A percentile compares a stretch with the other conserved stretches of the same genome.
phyloP scores from a whole-genome alignment of 1,284 basidiomycete genomes.

The Stygiomarasmius scandens region DNA sequence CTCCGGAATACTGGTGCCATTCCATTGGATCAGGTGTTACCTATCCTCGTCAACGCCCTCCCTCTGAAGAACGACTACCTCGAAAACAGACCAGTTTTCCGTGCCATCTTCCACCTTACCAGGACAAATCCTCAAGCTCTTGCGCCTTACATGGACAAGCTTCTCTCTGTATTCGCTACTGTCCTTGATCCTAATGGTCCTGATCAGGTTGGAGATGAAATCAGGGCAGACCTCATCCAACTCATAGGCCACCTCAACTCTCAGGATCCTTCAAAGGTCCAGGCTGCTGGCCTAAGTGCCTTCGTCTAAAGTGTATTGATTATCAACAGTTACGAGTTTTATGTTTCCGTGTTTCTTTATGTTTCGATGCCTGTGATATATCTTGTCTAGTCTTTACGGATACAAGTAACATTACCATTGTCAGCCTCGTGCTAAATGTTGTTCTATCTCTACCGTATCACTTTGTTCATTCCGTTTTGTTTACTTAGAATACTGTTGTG shows the following conservation, averaged over 20 bases:
- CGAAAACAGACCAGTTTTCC: constrained; percentile 91
- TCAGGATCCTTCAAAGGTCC: constrained; percentile 75
- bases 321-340: background rate
- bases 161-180: constrained; percentile 83
- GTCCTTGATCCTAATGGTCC: constrained; percentile 77
- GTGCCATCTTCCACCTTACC: constrained; percentile 89
- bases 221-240: constrained; percentile 73
- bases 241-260: constrained; percentile 78
- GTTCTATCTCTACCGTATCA: constrained; percentile 11
- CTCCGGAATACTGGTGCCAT: constrained; percentile 80
- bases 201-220: constrained; percentile 81
- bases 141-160: constrained; percentile 77
- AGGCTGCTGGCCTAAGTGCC: constrained; percentile 67
- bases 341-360: background rate
- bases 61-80: constrained; percentile 89
- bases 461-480: constrained; percentile 10
- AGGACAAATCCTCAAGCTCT: constrained; percentile 73
- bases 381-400: background rate
- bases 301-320: constrained; percentile 49
- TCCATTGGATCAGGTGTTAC: constrained; percentile 90
- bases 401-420: constrained; percentile 2
- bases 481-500: constrained; percentile 10
- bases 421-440: constrained; percentile 9
- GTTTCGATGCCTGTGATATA: constrained; percentile 8
- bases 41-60: constrained; percentile 80